These are phyloP conservation scores for Saitozyma podzolica DNA, from an alignment of 768 basidiomycete genomes.

Conservation along the genomic window DNA sequence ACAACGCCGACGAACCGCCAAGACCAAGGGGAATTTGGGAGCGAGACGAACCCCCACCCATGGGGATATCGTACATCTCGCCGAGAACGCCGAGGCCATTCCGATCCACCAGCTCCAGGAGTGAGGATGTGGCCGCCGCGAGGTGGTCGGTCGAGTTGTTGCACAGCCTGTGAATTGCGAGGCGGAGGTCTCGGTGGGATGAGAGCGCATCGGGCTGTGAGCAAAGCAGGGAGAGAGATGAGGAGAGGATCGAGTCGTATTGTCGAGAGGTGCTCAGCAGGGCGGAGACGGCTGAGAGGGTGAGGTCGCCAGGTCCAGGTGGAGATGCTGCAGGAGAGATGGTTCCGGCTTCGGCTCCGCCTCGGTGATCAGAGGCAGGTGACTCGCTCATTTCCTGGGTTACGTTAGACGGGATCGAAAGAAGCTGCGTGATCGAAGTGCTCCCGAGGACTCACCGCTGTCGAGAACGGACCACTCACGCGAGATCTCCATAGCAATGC, in stretches of 20 bases:
- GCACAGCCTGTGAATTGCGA: constrained; percentile 28
- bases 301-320: not conserved
- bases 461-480: too few species aligned
- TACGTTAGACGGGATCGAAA: too few species aligned
- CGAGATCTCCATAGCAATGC: too few species aligned
- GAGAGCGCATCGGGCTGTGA: constrained; percentile 12
- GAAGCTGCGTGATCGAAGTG: too few species aligned
- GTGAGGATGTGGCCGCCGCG: constrained; percentile 28
- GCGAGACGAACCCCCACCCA: not conserved
- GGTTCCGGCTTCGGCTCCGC: too few species aligned
- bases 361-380: too few species aligned
- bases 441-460: too few species aligned
- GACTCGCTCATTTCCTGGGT: too few species aligned
- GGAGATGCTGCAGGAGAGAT: not conserved
- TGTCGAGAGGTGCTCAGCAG: constrained; percentile 21
- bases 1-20: too few species aligned
- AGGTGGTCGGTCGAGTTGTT: constrained; percentile 35
- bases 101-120: constrained; percentile 28
- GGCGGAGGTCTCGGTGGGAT: constrained; percentile 21
- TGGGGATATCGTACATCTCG: constrained; percentile 47
- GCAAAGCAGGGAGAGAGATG: constrained; percentile 14
- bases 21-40: too few species aligned
- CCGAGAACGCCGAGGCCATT: constrained; percentile 31
- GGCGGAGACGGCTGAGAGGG: constrained; percentile 4
- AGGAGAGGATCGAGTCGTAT: constrained; percentile 24